Conservation (phyloP, 2,329 filamentous ascomycete species). For the Nigrospora oryzae region DNA sequence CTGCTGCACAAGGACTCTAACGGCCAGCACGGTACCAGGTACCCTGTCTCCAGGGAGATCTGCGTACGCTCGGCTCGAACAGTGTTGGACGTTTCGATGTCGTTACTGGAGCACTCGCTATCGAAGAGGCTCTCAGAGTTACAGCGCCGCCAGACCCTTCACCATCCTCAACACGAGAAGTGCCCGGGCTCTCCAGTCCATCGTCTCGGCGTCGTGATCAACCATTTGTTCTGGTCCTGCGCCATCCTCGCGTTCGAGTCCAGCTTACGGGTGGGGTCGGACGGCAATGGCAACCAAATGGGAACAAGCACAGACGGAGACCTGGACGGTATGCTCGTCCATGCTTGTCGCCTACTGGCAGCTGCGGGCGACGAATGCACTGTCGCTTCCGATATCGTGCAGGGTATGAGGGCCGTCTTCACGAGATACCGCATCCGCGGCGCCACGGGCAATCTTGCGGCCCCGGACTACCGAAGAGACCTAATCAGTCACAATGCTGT, state of each 20-base stretch:
- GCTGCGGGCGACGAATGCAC: slow-evolving; percentile 8
- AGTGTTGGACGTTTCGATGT: slow-evolving; percentile 11
- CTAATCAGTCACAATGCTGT: not conserved
- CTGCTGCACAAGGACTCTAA: slow-evolving; percentile 8
- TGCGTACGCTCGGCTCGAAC: slow-evolving; percentile 15
- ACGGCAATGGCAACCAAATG: not conserved
- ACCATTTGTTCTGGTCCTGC: slow-evolving; percentile 13
- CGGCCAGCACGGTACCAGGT: not conserved
- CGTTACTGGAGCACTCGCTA: slow-evolving; percentile 7
- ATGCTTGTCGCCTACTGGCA: slow-evolving; percentile 10
- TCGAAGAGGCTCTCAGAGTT: not conserved
- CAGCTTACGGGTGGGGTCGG: not conserved
- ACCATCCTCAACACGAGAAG: not conserved
- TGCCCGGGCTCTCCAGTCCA: slow-evolving; percentile 3
- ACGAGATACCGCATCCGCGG: slow-evolving; percentile 9
- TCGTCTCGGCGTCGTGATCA: slow-evolving; percentile 13
- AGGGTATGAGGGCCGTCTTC: slow-evolving; percentile 9
- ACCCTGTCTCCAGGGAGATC: slow-evolving; percentile 8
- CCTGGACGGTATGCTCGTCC: slow-evolving; percentile 5
- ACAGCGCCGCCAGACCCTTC: not conserved
- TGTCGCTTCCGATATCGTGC: slow-evolving; percentile 11
- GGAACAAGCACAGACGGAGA: slow-evolving; percentile 2
- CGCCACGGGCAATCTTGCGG: not conserved
- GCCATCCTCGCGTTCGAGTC: slow-evolving; percentile 10
- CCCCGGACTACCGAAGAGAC: not conserved